These are phyloP conservation scores for Mediolabrus comicus DNA, from an alignment of 108 stramenopile species.

Conservation along the genomic window DNA sequence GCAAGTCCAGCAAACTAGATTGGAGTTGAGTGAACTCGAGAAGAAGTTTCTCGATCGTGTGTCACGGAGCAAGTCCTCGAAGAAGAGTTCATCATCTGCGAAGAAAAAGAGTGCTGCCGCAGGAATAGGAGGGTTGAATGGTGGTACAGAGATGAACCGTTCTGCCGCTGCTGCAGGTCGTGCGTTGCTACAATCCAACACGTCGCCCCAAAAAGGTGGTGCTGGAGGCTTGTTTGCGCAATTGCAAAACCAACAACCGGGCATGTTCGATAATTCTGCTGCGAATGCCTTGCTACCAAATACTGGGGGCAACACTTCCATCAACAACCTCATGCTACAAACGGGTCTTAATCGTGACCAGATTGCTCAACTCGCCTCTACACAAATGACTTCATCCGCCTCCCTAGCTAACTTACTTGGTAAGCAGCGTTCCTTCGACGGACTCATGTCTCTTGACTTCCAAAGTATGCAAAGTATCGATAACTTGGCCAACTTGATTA, in stretches of 20 bases:
- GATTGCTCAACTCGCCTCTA: conserved; percentile 57
- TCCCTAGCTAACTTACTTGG: conserved; percentile 79
- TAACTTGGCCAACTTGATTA: conserved; percentile 81
- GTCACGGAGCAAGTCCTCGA: conserved; percentile 84
- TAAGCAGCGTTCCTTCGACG: conserved; percentile 73
- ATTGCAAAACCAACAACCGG: conserved; percentile 17
- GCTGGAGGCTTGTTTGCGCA: conserved; percentile 30
- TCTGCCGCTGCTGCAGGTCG: conserved; percentile 76
- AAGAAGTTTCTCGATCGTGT: conserved; percentile 90
- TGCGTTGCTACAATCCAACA: conserved; percentile 52
- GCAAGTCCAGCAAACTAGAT: conserved; percentile 80
- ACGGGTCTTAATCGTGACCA: conserved; percentile 71
- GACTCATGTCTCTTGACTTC: conserved; percentile 82
- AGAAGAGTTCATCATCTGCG: conserved; percentile 45
- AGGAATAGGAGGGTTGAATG: conserved; percentile 2
- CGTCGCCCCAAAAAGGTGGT: background rate
- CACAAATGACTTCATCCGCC: conserved; percentile 50
- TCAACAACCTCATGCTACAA: conserved; percentile 68
- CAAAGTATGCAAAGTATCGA: conserved; percentile 86
- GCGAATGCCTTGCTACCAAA: conserved; percentile 4
- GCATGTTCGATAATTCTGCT: conserved; percentile 19
- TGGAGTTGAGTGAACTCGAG: conserved; percentile 88
- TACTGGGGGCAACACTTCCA: conserved; percentile 26
- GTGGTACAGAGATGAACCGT: conserved; percentile 32
- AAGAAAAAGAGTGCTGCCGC: background rate